These are phyloP conservation scores for Coemansia aciculifera DNA, from an alignment of 192 early-diverging fungal genomes.

Conservation along the genomic window DNA sequence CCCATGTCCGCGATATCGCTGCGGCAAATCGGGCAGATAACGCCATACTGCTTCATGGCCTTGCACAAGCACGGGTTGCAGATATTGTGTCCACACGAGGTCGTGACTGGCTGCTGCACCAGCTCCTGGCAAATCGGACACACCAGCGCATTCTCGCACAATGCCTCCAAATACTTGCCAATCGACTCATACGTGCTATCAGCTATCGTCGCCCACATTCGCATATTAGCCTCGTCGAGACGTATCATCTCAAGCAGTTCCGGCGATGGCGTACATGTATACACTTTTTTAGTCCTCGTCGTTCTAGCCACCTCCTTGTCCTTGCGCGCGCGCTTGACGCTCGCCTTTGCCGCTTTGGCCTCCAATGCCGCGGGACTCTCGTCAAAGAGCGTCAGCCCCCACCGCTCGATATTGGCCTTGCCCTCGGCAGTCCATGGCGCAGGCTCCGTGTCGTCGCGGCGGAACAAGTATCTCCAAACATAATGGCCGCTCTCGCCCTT, in stretches of 20 bases:
- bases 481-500: slow-evolving; percentile 48
- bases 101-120: slow-evolving; percentile 41
- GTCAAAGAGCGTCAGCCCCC: slow-evolving; percentile 53
- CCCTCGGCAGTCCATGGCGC: slow-evolving; percentile 67
- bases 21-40: slow-evolving; percentile 45
- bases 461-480: slow-evolving; percentile 66
- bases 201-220: slow-evolving; percentile 35
- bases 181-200: slow-evolving; percentile 16
- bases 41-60: slow-evolving; percentile 35
- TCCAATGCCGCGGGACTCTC: neutral
- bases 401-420: slow-evolving; percentile 35
- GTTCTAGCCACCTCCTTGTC: neutral
- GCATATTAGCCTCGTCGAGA: slow-evolving; percentile 37
- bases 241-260: slow-evolving; percentile 35
- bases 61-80: slow-evolving; percentile 37
- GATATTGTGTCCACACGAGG: slow-evolving; percentile 46
- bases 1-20: slow-evolving; percentile 28
- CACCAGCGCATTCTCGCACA: slow-evolving; percentile 31
- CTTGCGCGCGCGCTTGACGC: neutral
- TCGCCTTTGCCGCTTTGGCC: neutral
- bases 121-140: slow-evolving; percentile 53
- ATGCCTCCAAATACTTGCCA: slow-evolving; percentile 27
- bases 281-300: slow-evolving; percentile 1
- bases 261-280: slow-evolving; percentile 17
- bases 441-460: slow-evolving; percentile 64